Conservation (phyloP, 176 grass and related monocot species). For the Rhynchospora tenuis region DNA sequence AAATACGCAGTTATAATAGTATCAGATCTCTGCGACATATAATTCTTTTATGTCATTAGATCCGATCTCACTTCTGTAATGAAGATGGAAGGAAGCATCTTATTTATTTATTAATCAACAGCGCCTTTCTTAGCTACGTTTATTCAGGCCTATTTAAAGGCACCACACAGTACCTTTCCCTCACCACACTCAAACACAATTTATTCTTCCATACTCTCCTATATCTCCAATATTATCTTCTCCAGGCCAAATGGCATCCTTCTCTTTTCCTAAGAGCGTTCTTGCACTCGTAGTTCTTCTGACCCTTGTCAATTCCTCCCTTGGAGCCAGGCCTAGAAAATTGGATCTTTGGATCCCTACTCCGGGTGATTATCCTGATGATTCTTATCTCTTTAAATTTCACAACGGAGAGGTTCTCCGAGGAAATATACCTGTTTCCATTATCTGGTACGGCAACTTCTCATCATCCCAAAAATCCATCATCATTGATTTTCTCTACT, state of each 20-base stretch:
- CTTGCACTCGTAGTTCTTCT: slow-evolving; percentile 22
- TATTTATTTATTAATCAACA: slow-evolving; percentile 4
- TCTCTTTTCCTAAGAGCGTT: slow-evolving; percentile 12
- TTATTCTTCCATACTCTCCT: neutral
- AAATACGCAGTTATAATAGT: neutral
- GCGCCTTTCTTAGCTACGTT: neutral
- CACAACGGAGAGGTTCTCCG: slow-evolving; percentile 69
- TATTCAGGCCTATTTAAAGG: slow-evolving; percentile 16
- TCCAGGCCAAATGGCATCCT: slow-evolving; percentile 32
- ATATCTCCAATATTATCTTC: neutral
- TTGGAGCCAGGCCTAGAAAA: slow-evolving; percentile 35
- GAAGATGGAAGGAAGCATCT: slow-evolving; percentile 17
- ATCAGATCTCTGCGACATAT: neutral
- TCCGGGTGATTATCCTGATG: slow-evolving; percentile 10
- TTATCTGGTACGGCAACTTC: slow-evolving; percentile 74
- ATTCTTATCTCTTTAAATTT: slow-evolving; percentile 37
- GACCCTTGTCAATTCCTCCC: slow-evolving; percentile 15
- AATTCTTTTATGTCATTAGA: slow-evolving; percentile 4
- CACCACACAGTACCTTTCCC: neutral
- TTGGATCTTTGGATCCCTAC: slow-evolving; percentile 38
- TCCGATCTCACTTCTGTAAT: slow-evolving; percentile 15
- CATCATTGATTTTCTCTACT: slow-evolving; percentile 64
- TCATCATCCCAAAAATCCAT: slow-evolving; percentile 54
- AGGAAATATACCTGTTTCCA: slow-evolving; percentile 47
- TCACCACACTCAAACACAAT: neutral